A percentile compares a stretch with the other conserved stretches of the same genome.
Conservation (phyloP, 768 basidiomycete genomes). For the Paxillus rubicundulus region DNA sequence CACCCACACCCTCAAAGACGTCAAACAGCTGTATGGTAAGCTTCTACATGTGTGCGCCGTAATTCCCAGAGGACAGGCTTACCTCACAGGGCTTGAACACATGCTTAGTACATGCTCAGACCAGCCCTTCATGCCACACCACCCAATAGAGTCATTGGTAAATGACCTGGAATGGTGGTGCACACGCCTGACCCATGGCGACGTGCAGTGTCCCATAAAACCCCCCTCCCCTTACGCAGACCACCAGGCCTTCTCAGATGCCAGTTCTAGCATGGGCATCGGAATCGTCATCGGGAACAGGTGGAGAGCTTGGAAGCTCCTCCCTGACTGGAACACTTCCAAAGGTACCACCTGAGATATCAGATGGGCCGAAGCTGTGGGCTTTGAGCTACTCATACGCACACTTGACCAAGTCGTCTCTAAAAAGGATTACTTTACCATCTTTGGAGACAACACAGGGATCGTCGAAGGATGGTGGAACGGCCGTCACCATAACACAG, state of each 20-base stretch:
- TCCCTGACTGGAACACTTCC: conserved; percentile 8
- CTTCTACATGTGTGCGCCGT: too few species aligned
- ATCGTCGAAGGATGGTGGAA: too few species aligned
- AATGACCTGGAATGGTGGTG: conserved; percentile 39
- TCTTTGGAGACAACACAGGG: conserved; percentile 9
- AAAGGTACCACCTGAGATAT: conserved; percentile 7
- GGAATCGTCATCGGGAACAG: conserved; percentile 21
- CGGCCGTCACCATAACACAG: too few species aligned
- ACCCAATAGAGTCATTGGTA: background rate
- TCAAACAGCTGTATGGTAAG: conserved; percentile 1
- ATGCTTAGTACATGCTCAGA: conserved; percentile 1
- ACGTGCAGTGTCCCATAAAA: background rate
- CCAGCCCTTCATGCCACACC: conserved; percentile 30
- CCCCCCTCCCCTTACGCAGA: background rate
- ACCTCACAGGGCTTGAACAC: too few species aligned
- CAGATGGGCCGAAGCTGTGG: conserved; percentile 18
- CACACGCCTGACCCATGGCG: background rate
- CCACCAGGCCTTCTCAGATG: conserved; percentile 13
- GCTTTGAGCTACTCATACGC: conserved; percentile 8
- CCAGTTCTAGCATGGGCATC: conserved; percentile 14
- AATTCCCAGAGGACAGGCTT: too few species aligned
- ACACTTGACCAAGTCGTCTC: background rate
- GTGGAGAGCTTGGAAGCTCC: conserved; percentile 12
- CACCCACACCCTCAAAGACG: conserved; percentile 32
- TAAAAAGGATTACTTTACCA: background rate